Percentiles rank a stretch among this genome's conserved stretches.
phyloP scores from a whole-genome alignment of 2,329 filamentous ascomycete genomes.

The Aspergillus felis region DNA sequence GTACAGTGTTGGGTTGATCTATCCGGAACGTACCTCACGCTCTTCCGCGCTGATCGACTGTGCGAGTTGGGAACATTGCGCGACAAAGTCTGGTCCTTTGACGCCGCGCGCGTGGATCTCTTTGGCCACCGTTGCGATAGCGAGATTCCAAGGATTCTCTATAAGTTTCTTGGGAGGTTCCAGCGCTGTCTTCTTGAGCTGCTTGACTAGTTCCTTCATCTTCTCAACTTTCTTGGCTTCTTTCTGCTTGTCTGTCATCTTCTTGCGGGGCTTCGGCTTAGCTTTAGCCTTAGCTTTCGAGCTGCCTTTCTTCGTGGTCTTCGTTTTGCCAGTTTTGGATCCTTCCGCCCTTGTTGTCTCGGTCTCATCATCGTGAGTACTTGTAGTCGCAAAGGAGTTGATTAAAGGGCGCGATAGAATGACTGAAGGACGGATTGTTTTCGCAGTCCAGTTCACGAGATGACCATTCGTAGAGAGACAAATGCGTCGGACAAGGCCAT shows the following conservation, averaged over 20 bases:
- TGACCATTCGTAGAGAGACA: conserved; percentile 18
- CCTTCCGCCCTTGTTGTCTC: conserved; percentile 17
- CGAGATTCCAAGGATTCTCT: conserved; percentile 18
- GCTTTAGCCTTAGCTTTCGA: conserved; percentile 24
- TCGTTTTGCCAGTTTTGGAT: conserved; percentile 9
- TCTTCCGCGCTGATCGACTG: conserved; percentile 17
- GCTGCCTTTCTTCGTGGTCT: conserved; percentile 13
- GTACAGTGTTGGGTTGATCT: neutral
- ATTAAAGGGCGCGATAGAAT: conserved; percentile 20
- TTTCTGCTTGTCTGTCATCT: conserved; percentile 28
- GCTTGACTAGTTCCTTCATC: conserved; percentile 26
- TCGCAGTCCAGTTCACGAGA: conserved; percentile 9
- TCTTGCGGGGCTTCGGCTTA: conserved; percentile 28
- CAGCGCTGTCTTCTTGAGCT: conserved; percentile 33
- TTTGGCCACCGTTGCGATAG: conserved; percentile 17
- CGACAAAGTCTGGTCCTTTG: conserved; percentile 16
- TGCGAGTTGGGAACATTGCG: conserved; percentile 11
- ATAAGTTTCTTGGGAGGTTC: conserved; percentile 35
- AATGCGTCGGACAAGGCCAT: conserved; percentile 26
- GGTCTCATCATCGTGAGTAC: conserved; percentile 26
- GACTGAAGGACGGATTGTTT: conserved; percentile 8
- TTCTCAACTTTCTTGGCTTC: conserved; percentile 28
- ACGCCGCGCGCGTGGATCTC: conserved; percentile 5
- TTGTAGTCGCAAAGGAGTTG: conserved; percentile 31
- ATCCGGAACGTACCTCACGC: conserved; percentile 17